Conservation (phyloP, 306 rosid genomes). For the Ziziphus jujuba region DNA sequence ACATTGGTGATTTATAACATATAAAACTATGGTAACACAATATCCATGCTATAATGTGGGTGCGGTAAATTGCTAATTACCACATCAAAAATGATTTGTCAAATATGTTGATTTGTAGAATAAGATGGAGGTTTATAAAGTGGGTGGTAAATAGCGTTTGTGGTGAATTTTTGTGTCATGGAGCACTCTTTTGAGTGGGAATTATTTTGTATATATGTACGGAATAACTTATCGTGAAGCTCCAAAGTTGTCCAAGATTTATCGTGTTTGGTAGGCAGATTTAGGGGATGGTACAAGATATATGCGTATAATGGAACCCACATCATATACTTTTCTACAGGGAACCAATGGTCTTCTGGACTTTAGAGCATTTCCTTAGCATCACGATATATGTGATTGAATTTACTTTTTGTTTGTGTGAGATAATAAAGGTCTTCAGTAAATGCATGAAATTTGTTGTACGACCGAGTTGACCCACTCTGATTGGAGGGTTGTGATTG, state of each 20-base stretch:
- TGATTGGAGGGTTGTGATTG: slow-evolving; percentile 6
- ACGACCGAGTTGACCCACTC: slow-evolving; percentile 26
- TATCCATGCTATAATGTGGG: no score
- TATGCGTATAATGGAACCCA: not conserved
- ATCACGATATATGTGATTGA: not conserved
- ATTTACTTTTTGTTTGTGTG: not conserved
- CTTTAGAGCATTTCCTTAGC: not conserved
- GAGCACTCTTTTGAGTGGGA: no score
- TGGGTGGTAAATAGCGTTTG: no score
- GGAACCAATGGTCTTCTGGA: not conserved
- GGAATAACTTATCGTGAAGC: not conserved
- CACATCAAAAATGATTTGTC: no score
- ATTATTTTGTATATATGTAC: no score
- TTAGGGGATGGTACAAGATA: not conserved
- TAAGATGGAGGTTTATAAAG: no score
- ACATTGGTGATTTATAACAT: no score
- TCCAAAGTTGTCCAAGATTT: not conserved
- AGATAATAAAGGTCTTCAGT: not conserved
- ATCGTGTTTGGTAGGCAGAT: not conserved
- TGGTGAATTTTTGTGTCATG: no score
- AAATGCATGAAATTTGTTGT: slow-evolving; percentile 19
- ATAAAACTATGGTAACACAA: no score
- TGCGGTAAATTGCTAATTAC: no score
- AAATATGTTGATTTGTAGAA: no score
- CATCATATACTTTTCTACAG: not conserved